These are phyloP conservation scores for Talaromyces sp. DNA, from an alignment of 2,329 filamentous ascomycete genomes.

Conservation along the genomic window DNA sequence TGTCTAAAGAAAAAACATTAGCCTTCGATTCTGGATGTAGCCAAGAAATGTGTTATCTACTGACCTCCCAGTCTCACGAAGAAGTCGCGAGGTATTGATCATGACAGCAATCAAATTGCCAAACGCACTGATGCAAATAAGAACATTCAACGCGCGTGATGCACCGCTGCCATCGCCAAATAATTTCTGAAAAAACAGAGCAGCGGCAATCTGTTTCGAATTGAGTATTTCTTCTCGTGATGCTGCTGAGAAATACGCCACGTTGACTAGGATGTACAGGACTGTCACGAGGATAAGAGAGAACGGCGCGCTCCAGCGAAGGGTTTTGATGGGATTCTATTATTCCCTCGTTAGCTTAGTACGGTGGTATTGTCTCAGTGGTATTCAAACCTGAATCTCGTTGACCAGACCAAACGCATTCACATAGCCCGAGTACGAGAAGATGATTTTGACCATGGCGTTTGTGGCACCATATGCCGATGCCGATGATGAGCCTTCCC, in stretches of 20 bases:
- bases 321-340: slow-evolving; percentile 53
- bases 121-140: slow-evolving; percentile 55
- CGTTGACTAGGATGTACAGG: slow-evolving; percentile 56
- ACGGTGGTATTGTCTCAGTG: not conserved
- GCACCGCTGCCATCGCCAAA: slow-evolving; percentile 47
- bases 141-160: slow-evolving; percentile 52
- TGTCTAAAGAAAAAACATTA: slow-evolving; percentile 36
- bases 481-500: slow-evolving; percentile 44
- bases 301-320: slow-evolving; percentile 48
- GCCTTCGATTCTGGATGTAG: not conserved
- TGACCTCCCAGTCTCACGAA: slow-evolving; percentile 56
- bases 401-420: slow-evolving; percentile 62
- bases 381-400: slow-evolving; percentile 47
- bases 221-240: slow-evolving; percentile 51
- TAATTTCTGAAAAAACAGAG: slow-evolving; percentile 56
- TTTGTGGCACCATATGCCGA: slow-evolving; percentile 49
- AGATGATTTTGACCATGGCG: slow-evolving; percentile 56
- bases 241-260: slow-evolving; percentile 58
- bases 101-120: slow-evolving; percentile 56
- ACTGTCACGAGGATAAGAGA: slow-evolving; percentile 51
- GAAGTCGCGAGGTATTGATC: slow-evolving; percentile 52
- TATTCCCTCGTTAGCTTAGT: not conserved
- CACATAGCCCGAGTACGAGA: slow-evolving; percentile 54
- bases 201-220: slow-evolving; percentile 53
- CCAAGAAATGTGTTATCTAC: not conserved